phyloP scores from a whole-genome alignment of 2,329 filamentous ascomycete genomes.

The Hymenoscyphus fructigenus region DNA sequence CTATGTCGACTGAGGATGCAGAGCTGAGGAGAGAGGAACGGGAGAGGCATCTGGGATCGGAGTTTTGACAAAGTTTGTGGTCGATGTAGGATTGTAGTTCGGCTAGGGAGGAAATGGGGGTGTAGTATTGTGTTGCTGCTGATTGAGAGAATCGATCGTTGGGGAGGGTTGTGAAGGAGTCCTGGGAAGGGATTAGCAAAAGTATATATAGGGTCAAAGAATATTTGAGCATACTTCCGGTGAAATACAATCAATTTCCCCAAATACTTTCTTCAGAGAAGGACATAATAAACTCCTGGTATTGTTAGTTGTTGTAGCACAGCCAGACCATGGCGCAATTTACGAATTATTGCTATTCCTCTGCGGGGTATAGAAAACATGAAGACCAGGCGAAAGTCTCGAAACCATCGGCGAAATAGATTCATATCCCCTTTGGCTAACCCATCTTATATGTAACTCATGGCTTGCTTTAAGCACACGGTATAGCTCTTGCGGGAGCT shows the following conservation, averaged over 20 bases:
- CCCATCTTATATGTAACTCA: conserved; percentile 79
- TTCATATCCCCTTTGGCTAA: conserved; percentile 56
- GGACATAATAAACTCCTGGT: conserved; percentile 54
- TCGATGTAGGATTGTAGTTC: conserved; percentile 54
- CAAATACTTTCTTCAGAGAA: conserved; percentile 58
- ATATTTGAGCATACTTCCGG: conserved; percentile 41
- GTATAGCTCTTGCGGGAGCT: conserved; percentile 69
- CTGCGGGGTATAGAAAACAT: conserved; percentile 71
- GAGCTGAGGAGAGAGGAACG: conserved; percentile 47
- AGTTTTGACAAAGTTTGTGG: conserved; percentile 49
- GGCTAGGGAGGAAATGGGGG: conserved; percentile 57
- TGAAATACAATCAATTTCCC: conserved; percentile 54
- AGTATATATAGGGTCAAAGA: background rate
- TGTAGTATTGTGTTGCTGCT: conserved; percentile 69
- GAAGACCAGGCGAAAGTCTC: conserved; percentile 74
- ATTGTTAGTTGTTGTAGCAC: conserved; percentile 8
- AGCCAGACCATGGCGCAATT: conserved; percentile 10
- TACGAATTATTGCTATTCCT: conserved; percentile 27
- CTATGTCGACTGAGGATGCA: conserved; percentile 71
- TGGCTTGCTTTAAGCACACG: conserved; percentile 61
- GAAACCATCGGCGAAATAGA: conserved; percentile 70
- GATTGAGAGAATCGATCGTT: conserved; percentile 62
- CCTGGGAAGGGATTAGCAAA: conserved; percentile 37
- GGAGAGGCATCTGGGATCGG: conserved; percentile 49
- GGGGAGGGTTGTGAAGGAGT: conserved; percentile 62